Evolutionary conservation across 805 yeast genomes (phyloP).

Genomic region (Saccharomycopsis sp.): DNA sequence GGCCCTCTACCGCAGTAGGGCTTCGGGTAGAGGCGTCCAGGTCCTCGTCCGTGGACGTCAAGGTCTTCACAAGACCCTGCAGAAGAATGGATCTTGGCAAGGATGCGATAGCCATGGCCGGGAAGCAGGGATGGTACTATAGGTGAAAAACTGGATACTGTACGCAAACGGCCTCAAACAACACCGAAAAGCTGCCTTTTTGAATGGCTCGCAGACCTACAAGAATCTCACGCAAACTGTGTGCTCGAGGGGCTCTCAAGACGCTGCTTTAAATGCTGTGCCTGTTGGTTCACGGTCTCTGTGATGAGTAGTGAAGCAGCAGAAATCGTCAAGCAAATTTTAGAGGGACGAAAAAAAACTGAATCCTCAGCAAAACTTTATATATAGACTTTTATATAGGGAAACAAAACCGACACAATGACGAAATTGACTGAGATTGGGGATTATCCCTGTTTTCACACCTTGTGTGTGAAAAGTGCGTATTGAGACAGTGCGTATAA

Average conservation of each 20-base stretch:
- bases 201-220: no score
- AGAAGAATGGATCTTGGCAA: constrained; percentile 1
- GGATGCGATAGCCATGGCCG: constrained; percentile 3
- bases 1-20: background rate
- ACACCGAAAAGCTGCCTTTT: no score
- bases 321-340: background rate
- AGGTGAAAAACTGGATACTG: background rate
- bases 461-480: background rate
- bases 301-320: background rate
- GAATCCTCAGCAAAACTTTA: background rate
- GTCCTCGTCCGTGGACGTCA: background rate
- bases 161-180: background rate
- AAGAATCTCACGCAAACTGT: no score
- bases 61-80: background rate
- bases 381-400: no score
- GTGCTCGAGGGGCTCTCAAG: no score
- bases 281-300: background rate
- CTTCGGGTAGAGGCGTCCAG: background rate
- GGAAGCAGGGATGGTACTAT: background rate
- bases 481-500: background rate
- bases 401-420: background rate
- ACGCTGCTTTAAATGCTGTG: background rate
- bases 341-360: background rate
- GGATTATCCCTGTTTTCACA: background rate
- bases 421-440: background rate